Conservation (phyloP, 2,329 filamentous ascomycete species). For the Monosporascus sp. region DNA sequence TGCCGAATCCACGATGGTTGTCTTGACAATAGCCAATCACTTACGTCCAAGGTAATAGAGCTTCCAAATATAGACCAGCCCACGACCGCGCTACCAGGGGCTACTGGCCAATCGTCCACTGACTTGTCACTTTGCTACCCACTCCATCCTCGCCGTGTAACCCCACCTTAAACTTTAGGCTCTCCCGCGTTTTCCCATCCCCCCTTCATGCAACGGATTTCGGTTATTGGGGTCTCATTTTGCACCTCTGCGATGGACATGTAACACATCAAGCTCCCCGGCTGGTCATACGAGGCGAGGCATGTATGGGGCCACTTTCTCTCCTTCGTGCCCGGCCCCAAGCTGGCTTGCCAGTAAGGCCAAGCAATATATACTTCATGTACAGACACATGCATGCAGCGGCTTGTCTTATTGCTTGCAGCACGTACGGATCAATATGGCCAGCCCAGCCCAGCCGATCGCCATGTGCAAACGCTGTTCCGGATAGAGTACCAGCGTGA, state of each 20-base stretch:
- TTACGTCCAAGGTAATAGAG: not conserved
- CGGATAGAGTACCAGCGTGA: not conserved
- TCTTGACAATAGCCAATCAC: conserved; percentile 9
- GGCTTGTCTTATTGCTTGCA: not conserved
- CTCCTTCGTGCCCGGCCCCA: not conserved
- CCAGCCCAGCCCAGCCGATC: not conserved
- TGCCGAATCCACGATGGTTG: conserved; percentile 9
- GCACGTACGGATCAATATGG: not conserved
- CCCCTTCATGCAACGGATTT: not conserved
- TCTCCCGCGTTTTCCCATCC: not conserved
- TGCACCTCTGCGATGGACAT: not conserved
- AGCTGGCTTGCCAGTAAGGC: not conserved
- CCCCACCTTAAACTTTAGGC: no score
- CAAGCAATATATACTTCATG: not conserved
- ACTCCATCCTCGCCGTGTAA: not conserved
- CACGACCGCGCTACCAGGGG: not conserved
- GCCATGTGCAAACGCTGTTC: not conserved
- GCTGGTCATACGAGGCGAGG: not conserved
- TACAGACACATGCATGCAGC: not conserved
- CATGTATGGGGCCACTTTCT: not conserved
- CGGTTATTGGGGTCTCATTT: not conserved
- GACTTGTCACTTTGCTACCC: conserved; percentile 5
- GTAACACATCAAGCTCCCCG: not conserved
- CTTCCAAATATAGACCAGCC: conserved; percentile 14
- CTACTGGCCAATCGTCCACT: not conserved